Evolutionary conservation across 345 rosid genomes (phyloP).

Genomic region (Arabidopsis suecica): DNA sequence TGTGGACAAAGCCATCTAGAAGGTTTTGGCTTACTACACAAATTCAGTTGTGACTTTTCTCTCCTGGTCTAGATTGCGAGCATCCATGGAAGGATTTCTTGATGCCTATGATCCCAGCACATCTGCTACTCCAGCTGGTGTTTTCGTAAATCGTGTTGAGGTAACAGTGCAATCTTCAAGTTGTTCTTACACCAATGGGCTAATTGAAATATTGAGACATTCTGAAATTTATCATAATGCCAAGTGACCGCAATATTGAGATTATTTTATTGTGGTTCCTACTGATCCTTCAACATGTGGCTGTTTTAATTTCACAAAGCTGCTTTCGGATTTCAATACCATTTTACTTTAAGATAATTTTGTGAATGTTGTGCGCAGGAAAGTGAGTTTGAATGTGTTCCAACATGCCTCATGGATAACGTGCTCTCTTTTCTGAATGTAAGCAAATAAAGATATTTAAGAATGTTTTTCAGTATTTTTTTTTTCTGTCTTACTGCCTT

Average conservation of each 20-base stretch:
- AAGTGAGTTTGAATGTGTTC: slow-evolving; percentile 88
- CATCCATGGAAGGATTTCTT: slow-evolving; percentile 96
- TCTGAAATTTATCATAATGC: not conserved
- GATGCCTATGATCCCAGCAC: slow-evolving; percentile 80
- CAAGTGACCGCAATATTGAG: slow-evolving; percentile 9
- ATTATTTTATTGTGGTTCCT: slow-evolving; percentile 17
- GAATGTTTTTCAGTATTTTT: not conserved
- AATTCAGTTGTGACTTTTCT: slow-evolving; percentile 16
- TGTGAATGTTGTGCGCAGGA: slow-evolving; percentile 62
- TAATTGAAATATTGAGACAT: not conserved
- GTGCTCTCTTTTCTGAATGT: slow-evolving; percentile 85
- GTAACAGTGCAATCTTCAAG: slow-evolving; percentile 45
- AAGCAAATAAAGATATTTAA: slow-evolving; percentile 35
- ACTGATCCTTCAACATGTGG: not conserved
- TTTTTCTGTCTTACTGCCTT: slow-evolving; percentile 39
- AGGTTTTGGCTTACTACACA: slow-evolving; percentile 2
- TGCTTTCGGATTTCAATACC: not conserved
- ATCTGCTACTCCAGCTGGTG: slow-evolving; percentile 82
- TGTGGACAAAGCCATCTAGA: slow-evolving; percentile 16
- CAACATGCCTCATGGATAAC: slow-evolving; percentile 90
- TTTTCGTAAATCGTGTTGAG: slow-evolving; percentile 84
- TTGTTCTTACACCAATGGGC: not conserved
- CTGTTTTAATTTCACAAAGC: not conserved
- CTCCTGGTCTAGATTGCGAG: slow-evolving; percentile 67
- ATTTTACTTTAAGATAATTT: not conserved